These are phyloP conservation scores for Volvariella volvacea DNA, from an alignment of 1,284 basidiomycete genomes.

Conservation along the genomic window DNA sequence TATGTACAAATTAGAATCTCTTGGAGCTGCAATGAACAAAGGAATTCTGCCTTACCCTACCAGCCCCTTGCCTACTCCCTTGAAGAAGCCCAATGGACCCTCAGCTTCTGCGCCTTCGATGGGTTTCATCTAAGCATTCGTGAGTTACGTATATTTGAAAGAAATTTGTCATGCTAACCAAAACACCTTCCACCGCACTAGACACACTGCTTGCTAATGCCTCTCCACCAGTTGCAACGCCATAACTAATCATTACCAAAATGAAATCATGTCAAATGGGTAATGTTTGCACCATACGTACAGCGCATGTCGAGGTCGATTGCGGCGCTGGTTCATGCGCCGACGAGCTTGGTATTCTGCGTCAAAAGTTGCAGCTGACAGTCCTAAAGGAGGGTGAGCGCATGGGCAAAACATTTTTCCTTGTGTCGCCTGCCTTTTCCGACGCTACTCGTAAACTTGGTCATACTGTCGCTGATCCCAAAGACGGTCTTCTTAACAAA, in stretches of 20 bases:
- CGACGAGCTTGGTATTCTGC: constrained; percentile 91
- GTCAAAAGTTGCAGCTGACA: constrained; percentile 96
- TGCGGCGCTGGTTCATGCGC: constrained; percentile 84
- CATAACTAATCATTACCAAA: constrained; percentile 54
- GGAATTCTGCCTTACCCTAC: constrained; percentile 62
- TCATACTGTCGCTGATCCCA: constrained; percentile 92
- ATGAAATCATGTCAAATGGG: constrained; percentile 6
- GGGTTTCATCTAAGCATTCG: constrained; percentile 69
- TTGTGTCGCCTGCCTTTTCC: constrained; percentile 85
- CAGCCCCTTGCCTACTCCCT: constrained; percentile 94
- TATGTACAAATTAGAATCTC: constrained; percentile 13
- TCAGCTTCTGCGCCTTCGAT: constrained; percentile 95
- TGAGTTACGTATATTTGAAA: neutral
- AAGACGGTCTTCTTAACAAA: constrained; percentile 99
- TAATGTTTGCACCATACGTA: constrained; percentile 29
- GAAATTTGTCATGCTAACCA: constrained; percentile 47
- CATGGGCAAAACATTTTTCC: too few species aligned
- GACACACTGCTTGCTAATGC: constrained; percentile 92
- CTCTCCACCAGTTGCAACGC: constrained; percentile 90
- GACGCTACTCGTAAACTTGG: constrained; percentile 95
- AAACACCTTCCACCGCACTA: constrained; percentile 93
- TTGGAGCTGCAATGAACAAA: constrained; percentile 2
- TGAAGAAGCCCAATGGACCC: constrained; percentile 95
- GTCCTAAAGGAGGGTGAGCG: too few species aligned
- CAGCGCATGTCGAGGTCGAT: constrained; percentile 95